Percentiles rank a stretch among this genome's conserved stretches.
Evolutionary conservation across 495 filamentous ascomycete genomes (phyloP).

Genomic region (Lasiosphaeria ovina): DNA sequence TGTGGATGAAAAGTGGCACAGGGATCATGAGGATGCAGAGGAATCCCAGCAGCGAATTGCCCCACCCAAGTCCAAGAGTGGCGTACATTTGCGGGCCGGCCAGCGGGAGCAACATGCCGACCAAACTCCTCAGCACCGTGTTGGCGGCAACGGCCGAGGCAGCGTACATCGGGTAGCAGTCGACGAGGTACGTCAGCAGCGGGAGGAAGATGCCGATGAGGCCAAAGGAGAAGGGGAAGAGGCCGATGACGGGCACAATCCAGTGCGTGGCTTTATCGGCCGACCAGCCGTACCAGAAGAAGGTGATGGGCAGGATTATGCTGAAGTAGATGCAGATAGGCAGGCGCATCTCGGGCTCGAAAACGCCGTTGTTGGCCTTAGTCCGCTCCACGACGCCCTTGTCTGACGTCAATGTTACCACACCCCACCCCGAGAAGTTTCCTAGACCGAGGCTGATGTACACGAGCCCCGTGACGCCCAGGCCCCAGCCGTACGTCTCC

Average conservation of each 20-base stretch:
- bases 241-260: conserved; percentile 53
- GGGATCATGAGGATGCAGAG: conserved; percentile 60
- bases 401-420: conserved; percentile 40
- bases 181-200: conserved; percentile 59
- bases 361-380: conserved; percentile 48
- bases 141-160: conserved; percentile 57
- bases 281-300: conserved; percentile 51
- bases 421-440: conserved; percentile 36
- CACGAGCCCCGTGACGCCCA: conserved; percentile 38
- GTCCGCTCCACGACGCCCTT: conserved; percentile 40
- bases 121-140: conserved; percentile 51
- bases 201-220: conserved; percentile 52
- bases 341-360: conserved; percentile 58
- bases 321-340: conserved; percentile 39
- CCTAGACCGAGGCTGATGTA: conserved; percentile 49
- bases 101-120: conserved; percentile 57
- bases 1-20: conserved; percentile 75
- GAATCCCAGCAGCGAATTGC: conserved; percentile 63
- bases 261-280: conserved; percentile 34
- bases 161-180: conserved; percentile 58
- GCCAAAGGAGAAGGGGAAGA: conserved; percentile 50
- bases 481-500: conserved; percentile 47
- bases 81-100: conserved; percentile 55
- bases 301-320: conserved; percentile 39
- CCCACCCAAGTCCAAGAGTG: conserved; percentile 56